Evolutionary conservation across 768 basidiomycete genomes (phyloP).

Genomic region (Tylopilus felleus): DNA sequence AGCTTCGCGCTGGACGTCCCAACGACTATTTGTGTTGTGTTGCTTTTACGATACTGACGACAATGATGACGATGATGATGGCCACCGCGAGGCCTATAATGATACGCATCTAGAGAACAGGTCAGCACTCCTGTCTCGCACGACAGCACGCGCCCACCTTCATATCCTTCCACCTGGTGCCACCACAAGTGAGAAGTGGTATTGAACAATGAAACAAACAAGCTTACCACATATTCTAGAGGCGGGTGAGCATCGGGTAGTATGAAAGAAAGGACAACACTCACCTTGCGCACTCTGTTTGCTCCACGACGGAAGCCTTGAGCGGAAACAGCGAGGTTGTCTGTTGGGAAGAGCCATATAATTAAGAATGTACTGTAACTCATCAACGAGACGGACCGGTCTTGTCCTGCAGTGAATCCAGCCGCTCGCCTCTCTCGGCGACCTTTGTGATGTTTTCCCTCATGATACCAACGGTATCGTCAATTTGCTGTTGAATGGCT

Average conservation of each 20-base stretch:
- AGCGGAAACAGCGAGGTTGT: slow-evolving; percentile 96
- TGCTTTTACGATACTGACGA: slow-evolving; percentile 91
- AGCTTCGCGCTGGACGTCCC: neutral
- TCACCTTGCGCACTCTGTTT: slow-evolving; percentile 93
- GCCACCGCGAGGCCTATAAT: slow-evolving; percentile 89
- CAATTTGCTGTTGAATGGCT: slow-evolving; percentile 95
- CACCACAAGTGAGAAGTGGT: slow-evolving; percentile 7
- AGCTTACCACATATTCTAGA: slow-evolving; percentile 87
- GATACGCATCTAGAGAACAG: slow-evolving; percentile 76
- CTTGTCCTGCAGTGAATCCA: slow-evolving; percentile 96
- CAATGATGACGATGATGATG: slow-evolving; percentile 92
- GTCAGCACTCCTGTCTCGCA: slow-evolving; percentile 8
- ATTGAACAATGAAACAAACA: neutral
- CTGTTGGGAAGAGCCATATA: slow-evolving; percentile 38
- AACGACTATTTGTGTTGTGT: slow-evolving; percentile 44
- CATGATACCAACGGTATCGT: slow-evolving; percentile 97
- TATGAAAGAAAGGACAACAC: slow-evolving; percentile 1
- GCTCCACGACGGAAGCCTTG: slow-evolving; percentile 98
- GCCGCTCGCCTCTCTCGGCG: slow-evolving; percentile 89
- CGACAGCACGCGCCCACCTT: slow-evolving; percentile 51
- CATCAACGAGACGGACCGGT: slow-evolving; percentile 65
- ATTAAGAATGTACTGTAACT: neutral
- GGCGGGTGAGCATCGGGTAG: slow-evolving; percentile 8
- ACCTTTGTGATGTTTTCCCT: slow-evolving; percentile 96
- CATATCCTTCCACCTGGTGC: slow-evolving; percentile 92